Percentiles rank a stretch among this genome's conserved stretches.
phyloP scores from a whole-genome alignment of 495 filamentous ascomycete species.

The Hapsidospora chrysogenum region DNA sequence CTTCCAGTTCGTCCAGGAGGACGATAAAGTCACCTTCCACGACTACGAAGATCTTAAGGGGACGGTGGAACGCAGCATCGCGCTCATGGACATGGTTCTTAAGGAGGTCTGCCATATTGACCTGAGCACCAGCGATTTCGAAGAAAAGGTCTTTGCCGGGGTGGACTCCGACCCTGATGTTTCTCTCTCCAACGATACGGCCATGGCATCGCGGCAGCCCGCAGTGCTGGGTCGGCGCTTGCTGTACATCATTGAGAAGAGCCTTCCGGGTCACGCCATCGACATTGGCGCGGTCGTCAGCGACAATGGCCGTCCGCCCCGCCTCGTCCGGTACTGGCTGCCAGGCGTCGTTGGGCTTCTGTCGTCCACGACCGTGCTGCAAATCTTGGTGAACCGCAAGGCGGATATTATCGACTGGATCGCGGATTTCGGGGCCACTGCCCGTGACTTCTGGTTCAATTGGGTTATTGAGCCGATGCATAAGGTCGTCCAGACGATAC shows the following conservation, averaged over 20 bases:
- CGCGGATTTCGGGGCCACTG: constrained; percentile 52
- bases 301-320: constrained; percentile 57
- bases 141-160: constrained; percentile 48
- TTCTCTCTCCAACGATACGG: constrained; percentile 21
- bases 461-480: constrained; percentile 79
- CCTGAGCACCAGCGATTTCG: constrained; percentile 47
- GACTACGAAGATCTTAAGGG: constrained; percentile 50
- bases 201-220: constrained; percentile 23
- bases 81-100: constrained; percentile 68
- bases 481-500: constrained; percentile 78
- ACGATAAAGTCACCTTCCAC: constrained; percentile 17
- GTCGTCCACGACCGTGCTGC: constrained; percentile 66
- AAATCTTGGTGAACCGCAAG: constrained; percentile 51
- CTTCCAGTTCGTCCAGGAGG: constrained; percentile 37
- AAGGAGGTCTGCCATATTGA: constrained; percentile 36
- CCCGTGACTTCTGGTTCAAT: constrained; percentile 82
- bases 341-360: constrained; percentile 48
- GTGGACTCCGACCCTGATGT: constrained; percentile 44
- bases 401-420: constrained; percentile 66
- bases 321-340: constrained; percentile 76
- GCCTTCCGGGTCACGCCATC: constrained; percentile 36
- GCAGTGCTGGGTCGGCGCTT: constrained; percentile 48
- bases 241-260: constrained; percentile 43
- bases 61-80: constrained; percentile 52
- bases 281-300: constrained; percentile 29